Evolutionary conservation across 257 asterid genomes (phyloP), one percentile per base, ranked within the genome.

Genomic region (Jasminum sambac): DNA sequence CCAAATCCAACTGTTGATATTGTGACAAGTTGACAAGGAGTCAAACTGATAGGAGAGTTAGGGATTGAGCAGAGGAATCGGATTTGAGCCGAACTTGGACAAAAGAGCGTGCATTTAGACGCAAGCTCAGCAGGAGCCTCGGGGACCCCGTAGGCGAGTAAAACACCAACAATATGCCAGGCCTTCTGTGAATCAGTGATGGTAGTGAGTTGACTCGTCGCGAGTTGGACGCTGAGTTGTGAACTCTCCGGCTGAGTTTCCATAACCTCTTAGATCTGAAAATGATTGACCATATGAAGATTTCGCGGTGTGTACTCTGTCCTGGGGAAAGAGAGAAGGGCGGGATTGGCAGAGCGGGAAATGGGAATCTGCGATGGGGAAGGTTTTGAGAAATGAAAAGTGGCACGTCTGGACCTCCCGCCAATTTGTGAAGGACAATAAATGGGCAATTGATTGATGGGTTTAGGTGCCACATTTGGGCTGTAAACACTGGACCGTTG

Each of bases 141-240:
- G 14, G 95, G 96, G 39, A 84, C 75, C 30, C 90, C 81, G 57
- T 66, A 66, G 30, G 82, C 43, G 67, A 89, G 67, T 66, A 92
- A 67, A 41, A 82, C 84, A 13, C 85, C 85, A 73, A 81, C 70
- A 23, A 92, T 72, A n/a, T 81, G 81, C 98, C 98, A 92, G 23
- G 92, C 87, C 69, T 76, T 76, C 25, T 79, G 78, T 9, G 63
- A 41, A 37, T 70, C 65, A 72, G 72, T 59, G 55, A 81, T n/a
- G 77, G 74, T 2, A 19, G 73, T 26, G 72, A 63, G 65, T 24
- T 68, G 68, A 58, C 40, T 26, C 69, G 80, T 52, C 70, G 26
- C 42, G 79, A 67, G 75, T 70, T 46, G 84, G 58, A 62, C 41
- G 40, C 24, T 66, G 70, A 64, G 63, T 71, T 76, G 73, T 40